Evolutionary conservation across 305 asterid species (phyloP), one percentile per base, ranked within the genome.

Genomic region (Coffea humblotiana): DNA sequence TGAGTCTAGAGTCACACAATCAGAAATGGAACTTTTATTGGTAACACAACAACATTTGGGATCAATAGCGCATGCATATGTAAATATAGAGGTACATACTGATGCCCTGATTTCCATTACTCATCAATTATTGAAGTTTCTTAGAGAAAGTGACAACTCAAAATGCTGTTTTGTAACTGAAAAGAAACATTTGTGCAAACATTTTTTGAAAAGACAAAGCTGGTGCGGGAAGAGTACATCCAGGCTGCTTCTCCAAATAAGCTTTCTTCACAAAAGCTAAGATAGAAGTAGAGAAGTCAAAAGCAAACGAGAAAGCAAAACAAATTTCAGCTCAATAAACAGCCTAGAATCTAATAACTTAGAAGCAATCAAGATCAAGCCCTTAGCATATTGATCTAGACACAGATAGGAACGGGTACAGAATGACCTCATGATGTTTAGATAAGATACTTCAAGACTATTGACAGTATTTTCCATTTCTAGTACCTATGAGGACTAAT

Each of bases 1-100:
- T 82, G 65, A 64, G 79, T 77, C 71, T 51, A 81, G 65, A 58
- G 79, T 77, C 71, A 80, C 45, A 49, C 10, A n/a, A n/a, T 54
- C 32, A 40, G 49, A 15, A 68, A 64, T 8, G 56, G n/a, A 35
- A 40, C 61, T 19, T 71, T 70, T n/a, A 5, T 40, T 10, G 19
- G 76, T 43, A 54, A 43, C n/a, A 23, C 23, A 15, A 3, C 27
- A 56, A 23, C 23, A 71, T 18, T 58, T 16, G 7, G 14, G 16
- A 71, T 25, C 10, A 14, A n/a, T 29, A 37, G 6, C 43, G 32
- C 47, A 72, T 16, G 8, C n/a, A 16, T 21, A 54, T 1, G 15
- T 29, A 73, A 0, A 52, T 16, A 25, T 15, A 27, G 8, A 49
- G 52, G 13, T 2, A 47, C 16, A 8, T 43, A 40, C 43, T 40